Base-by-base conservation (phyloP, 805 yeast species). In the Schwanniomyces sp. region DNA sequence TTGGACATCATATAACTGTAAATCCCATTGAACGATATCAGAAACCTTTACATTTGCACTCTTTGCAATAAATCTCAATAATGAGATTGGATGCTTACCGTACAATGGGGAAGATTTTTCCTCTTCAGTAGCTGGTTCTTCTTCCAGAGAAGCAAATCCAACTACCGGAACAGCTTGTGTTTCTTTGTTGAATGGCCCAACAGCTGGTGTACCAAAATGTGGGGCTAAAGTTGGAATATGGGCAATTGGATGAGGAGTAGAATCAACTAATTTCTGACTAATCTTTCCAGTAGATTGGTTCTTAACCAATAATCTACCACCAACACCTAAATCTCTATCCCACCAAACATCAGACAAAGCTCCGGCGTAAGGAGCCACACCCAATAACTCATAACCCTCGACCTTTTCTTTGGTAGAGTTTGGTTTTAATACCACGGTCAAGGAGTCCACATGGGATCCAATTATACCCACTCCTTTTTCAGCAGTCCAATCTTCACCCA, bases 341-440 rank as follows among this genome's bases (percentile, higher is more conserved):
- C 69, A 59, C 76, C 77, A 72, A 4, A 65, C 44, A 29, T 60
- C 56, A 32, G 58, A 62, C 28, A 70, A 55, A 1, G 66, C 54
- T 2, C 76, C 75, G 1, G 75, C 68, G 48, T 73, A 73, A 6
- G 69, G 67, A 7, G 75, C 75, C 11, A 72, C 75, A 0, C 75
- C 75, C 28, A 73, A 56, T 17, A 63, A 45, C 16, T 68, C 66
- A 51, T 69, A 73, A 5, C 74, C 75, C 34, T 61, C 61, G 4
- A 57, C 59, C 25, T 49, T 45, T 2, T 44, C 18, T 29, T 63
- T 61, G 11, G 49, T 46, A 8, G 68, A 59, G 9, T 46, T 49
- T 0, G 74, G 72, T 45, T 68, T 67, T n/a, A 70, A 53, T 37
- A 65, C 65, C 26, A 64, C 63, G 0, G 74, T 64, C 27, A 73